Percentiles rank a stretch among this genome's conserved stretches.
Evolutionary conservation across 257 asterid species (phyloP).

Genomic region (Ilex asprella): DNA sequence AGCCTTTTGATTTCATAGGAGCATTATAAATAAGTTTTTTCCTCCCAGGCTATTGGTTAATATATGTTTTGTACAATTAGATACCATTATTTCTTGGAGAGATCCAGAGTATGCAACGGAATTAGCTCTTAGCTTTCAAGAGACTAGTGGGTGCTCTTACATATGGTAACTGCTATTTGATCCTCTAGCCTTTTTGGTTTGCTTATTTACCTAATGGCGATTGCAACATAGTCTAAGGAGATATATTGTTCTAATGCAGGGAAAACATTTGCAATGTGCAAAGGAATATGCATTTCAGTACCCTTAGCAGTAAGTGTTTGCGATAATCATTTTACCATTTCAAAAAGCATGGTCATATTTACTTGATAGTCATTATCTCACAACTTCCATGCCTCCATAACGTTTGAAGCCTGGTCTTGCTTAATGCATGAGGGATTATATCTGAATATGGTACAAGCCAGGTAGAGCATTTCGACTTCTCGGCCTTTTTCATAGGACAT

Average conservation of each 20-base stretch:
- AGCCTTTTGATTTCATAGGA: neutral
- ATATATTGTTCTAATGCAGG: neutral
- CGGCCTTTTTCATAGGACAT: neutral
- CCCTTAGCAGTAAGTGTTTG: constrained; percentile 68
- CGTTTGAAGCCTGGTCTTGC: neutral
- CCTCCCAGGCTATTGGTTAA: constrained; percentile 1
- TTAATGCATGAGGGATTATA: neutral
- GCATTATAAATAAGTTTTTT: neutral
- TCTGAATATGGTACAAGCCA: neutral
- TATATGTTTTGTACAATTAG: constrained; percentile 30
- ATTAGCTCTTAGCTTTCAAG: constrained; percentile 98
- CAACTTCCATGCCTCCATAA: neutral
- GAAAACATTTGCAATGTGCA: constrained; percentile 68
- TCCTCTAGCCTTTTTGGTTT: neutral
- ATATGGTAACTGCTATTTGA: constrained; percentile 65
- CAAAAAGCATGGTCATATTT: too few species aligned
- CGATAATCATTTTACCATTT: too few species aligned
- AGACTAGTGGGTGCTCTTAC: constrained; percentile 85
- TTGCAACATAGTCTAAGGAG: neutral
- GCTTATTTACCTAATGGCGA: neutral
- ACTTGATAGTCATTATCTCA: neutral
- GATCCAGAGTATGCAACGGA: constrained; percentile 91
- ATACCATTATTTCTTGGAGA: constrained; percentile 95
- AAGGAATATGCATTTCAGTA: constrained; percentile 72
- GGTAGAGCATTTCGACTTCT: neutral